These are phyloP conservation scores for Falciphora oryzae DNA, from an alignment of 2,329 filamentous ascomycete species.

Conservation along the genomic window DNA sequence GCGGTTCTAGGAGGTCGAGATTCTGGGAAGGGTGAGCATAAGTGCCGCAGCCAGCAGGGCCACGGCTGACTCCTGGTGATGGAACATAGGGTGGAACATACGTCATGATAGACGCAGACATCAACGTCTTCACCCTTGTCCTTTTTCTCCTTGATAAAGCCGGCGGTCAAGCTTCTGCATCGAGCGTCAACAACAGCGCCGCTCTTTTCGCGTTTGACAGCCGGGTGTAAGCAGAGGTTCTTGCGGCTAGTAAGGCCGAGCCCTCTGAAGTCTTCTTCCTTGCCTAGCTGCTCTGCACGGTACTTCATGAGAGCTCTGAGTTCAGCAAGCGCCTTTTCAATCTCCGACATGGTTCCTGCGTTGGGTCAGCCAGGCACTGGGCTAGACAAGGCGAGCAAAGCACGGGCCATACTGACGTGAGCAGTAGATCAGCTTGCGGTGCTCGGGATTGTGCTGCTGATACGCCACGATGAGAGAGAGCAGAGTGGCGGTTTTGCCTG, in stretches of 20 bases:
- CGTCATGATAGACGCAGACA: constrained; percentile 91
- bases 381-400: not conserved
- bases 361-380: not conserved
- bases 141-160: constrained; percentile 97
- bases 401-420: constrained; percentile 53
- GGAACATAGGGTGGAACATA: constrained; percentile 29
- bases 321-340: constrained; percentile 93
- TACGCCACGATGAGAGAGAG: constrained; percentile 95
- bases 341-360: constrained; percentile 91
- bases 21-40: constrained; percentile 49
- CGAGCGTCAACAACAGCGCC: constrained; percentile 91
- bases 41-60: not conserved
- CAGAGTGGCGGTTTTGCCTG: constrained; percentile 93
- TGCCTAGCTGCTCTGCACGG: constrained; percentile 79
- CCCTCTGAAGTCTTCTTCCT: constrained; percentile 87
- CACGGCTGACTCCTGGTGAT: not conserved
- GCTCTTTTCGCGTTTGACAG: constrained; percentile 93
- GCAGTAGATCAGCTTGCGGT: constrained; percentile 96
- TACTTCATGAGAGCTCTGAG: constrained; percentile 94
- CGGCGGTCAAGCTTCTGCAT: constrained; percentile 90
- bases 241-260: constrained; percentile 93
- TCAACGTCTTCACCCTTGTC: constrained; percentile 92
- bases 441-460: constrained; percentile 87
- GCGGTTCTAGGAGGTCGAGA: constrained; percentile 86
- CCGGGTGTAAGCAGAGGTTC: constrained; percentile 93